Base-by-base conservation (phyloP, 352 stramenopile species). In the Phytopythium vexans region DNA sequence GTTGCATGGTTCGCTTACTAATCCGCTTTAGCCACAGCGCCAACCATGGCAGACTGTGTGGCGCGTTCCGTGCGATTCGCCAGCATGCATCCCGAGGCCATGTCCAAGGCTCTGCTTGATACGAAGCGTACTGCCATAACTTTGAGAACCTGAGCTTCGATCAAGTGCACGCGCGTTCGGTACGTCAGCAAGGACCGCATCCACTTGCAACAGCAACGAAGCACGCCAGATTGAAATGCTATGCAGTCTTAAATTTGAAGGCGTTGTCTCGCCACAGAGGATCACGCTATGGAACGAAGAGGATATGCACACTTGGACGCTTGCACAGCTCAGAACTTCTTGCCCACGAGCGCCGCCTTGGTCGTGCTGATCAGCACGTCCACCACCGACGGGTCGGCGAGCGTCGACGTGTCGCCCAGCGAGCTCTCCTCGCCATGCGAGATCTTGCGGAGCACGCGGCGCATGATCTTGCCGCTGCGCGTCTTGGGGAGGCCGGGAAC, bases 401-500 rank as follows among this genome's bases (percentile, higher is more conserved):
- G 77, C 34, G 97, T 99, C 56, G 87, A 97, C n/a, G 92, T 95
- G 69, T 99, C 97, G 31, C 97, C 97, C 14, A 99, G 73, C 43
- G 79, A 89, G 56, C 97, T 94, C 44, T 95, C 79, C 65, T 99
- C 95, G 41, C 92, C 92, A 39, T 91, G 82, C 8, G 97, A 93
- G 60, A 99, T 98, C 79, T 99, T 99, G 49, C 97, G 92, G 40
- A 99, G 82, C 63, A 99, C 96, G 42, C 97, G 89, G 41, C 97
- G 89, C 95, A 99, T 99, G 65, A 99, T 99, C 82, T 99, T 97
- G 56, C 96, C 96, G 65, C 85, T 97, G 43, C 96, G 86, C 1
- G 96, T 99, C 90, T 98, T 99, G 4, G 96, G 96, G 12, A 99
- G 74, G 12, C 75, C 83, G 1, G 82, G 78, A 7, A 88, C 82